A percentile compares a stretch with the other conserved stretches of the same genome.
Conservation (phyloP, 805 yeast species). For the Candida bentonensis region DNA sequence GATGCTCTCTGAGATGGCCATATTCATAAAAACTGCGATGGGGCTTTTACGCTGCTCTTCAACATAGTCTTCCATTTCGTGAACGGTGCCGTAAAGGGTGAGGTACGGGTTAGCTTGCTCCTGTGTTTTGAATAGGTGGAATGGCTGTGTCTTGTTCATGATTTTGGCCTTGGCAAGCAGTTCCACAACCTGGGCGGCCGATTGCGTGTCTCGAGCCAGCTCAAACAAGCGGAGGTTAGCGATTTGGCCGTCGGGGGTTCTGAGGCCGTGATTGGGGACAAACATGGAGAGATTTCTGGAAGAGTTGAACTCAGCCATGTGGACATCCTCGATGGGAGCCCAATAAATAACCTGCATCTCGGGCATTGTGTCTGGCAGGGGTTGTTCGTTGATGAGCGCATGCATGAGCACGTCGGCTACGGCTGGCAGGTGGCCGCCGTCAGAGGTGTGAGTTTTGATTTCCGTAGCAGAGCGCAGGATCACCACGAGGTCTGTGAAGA, state of each 20-base stretch:
- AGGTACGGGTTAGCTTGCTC: conserved; percentile 19
- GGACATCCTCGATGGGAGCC: conserved; percentile 45
- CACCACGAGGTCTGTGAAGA: conserved; percentile 70
- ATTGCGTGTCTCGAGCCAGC: conserved; percentile 14
- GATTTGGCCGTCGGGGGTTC: conserved; percentile 11
- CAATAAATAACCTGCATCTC: conserved; percentile 53
- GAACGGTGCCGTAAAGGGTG: conserved; percentile 22
- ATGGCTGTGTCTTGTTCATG: conserved; percentile 66
- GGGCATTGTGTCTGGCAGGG: conserved; percentile 47
- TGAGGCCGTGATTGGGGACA: conserved; percentile 8
- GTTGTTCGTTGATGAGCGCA: conserved; percentile 73
- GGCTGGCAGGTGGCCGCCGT: conserved; percentile 34
- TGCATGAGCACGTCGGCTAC: conserved; percentile 79
- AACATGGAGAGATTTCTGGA: conserved; percentile 19
- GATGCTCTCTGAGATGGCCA: conserved; percentile 25
- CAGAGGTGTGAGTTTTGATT: conserved; percentile 23
- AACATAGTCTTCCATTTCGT: conserved; percentile 21
- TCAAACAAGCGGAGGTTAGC: conserved; percentile 12
- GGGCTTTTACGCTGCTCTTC: conserved; percentile 34
- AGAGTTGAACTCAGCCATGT: conserved; percentile 32
- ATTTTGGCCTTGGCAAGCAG: conserved; percentile 55
- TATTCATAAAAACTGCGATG: conserved; percentile 53
- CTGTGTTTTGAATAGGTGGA: conserved; percentile 56
- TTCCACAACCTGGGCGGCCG: conserved; percentile 34
- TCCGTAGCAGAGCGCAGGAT: conserved; percentile 36